Base-by-base conservation (phyloP, 139 green algal genomes). In the Raphidocelis subcapitata region DNA sequence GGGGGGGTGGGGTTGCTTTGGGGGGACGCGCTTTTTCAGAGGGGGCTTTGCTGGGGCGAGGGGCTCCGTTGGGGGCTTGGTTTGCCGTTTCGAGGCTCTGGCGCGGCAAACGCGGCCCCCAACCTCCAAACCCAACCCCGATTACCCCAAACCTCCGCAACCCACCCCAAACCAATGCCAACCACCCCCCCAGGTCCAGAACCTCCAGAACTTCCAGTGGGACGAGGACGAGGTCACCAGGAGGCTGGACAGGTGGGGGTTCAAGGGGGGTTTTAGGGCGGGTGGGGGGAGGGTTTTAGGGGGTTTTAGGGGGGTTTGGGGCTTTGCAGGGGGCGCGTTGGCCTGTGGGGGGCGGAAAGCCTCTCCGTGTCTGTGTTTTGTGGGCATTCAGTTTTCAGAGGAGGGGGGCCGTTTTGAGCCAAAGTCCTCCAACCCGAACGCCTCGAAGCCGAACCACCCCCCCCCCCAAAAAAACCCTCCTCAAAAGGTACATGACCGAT, bases 191-290 rank as follows among this genome's bases (percentile, higher is more conserved):
- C 93, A 87, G 90, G 90, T 94, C 10, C 89, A 96, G 81, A 95
- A 95, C 73, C 81, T 93, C 49, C 88, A 93, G 78, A 93, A 93
- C 76, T 90, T 93, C 81, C 86, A 82, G 73, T 93, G 87, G 88
- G 85, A 90, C 28, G 88, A 94, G 72, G 80, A 85, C 4, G 90
- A 93, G 24, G 84, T 94, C 65, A 89, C 87, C 69, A 72, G 74
- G 63, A 79, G 64, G 41, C 69, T 77, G 60, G 75, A 79, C 37
- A 61, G 46, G 57, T 77, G 37, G 37, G 62, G 12, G 14, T 24
- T 33, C n/a, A n/a, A n/a, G n/a, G n/a, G n/a, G n/a, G n/a, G n/a
- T n/a, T n/a, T n/a, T n/a, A n/a, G n/a, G n/a, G n/a, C n/a, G n/a
- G n/a, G n/a, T n/a, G n/a, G n/a, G n/a, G n/a, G n/a, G n/a, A n/a